phyloP scores from a whole-genome alignment of 495 filamentous ascomycete species.

The Daldinia caldariorum region DNA sequence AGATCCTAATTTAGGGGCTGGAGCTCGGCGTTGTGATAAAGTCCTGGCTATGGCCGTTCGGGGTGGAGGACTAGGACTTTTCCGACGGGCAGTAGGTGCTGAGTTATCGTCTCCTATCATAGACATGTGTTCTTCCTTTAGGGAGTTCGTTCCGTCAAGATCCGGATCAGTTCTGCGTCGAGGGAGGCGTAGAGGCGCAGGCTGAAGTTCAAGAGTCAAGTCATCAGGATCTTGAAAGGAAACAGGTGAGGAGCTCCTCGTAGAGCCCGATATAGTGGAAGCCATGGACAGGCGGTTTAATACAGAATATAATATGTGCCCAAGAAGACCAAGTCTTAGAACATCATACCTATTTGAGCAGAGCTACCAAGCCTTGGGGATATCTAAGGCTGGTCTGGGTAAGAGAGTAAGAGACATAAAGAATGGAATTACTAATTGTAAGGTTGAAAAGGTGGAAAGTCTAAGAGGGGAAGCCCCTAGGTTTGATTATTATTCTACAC shows the following conservation, averaged over 20 bases:
- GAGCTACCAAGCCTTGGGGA: constrained; percentile 13
- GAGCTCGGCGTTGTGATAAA: constrained; percentile 24
- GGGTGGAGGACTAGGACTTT: constrained; percentile 2
- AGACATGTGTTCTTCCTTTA: constrained; percentile 10
- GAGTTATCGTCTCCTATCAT: neutral
- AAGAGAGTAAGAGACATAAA: constrained; percentile 4
- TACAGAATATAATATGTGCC: constrained; percentile 38
- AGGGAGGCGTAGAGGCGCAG: constrained; percentile 46
- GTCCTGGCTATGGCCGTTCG: constrained; percentile 10
- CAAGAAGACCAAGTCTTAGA: constrained; percentile 40
- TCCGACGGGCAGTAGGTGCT: neutral
- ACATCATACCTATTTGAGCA: constrained; percentile 16
- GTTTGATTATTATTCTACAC: neutral
- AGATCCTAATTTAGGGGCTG: constrained; percentile 42
- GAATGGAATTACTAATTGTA: neutral
- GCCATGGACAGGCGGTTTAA: constrained; percentile 29
- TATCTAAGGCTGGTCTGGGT: neutral
- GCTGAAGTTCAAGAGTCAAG: constrained; percentile 42
- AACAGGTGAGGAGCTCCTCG: constrained; percentile 27
- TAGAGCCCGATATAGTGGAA: constrained; percentile 20
- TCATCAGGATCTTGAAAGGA: constrained; percentile 27
- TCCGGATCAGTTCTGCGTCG: constrained; percentile 32
- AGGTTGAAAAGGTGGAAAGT: neutral
- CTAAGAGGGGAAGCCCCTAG: neutral
- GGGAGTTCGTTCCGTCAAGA: constrained; percentile 26